Conservation (phyloP, 2,329 filamentous ascomycete genomes). For the Cytospora leucostoma region DNA sequence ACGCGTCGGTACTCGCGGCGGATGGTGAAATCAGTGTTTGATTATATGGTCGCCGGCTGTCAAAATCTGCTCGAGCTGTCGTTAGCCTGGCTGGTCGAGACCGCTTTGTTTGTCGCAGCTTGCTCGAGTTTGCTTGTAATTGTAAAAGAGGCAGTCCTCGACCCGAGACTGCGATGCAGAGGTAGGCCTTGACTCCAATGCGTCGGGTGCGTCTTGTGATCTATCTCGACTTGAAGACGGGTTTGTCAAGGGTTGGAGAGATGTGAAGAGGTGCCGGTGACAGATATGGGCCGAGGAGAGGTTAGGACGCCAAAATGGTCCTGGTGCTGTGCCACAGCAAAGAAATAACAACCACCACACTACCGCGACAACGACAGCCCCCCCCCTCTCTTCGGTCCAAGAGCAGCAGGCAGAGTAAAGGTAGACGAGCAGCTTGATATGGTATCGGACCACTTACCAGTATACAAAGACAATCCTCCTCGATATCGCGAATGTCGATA, state of each 20-base stretch:
- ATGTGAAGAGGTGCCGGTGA: constrained; percentile 1
- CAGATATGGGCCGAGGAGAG: constrained; percentile 12
- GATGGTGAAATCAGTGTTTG: neutral
- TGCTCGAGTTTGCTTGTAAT: neutral
- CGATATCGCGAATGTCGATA: neutral
- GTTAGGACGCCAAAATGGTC: constrained; percentile 8
- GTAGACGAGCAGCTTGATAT: neutral
- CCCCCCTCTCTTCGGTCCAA: too few species aligned
- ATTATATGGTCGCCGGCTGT: neutral
- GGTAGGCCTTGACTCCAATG: neutral
- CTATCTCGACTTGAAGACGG: neutral
- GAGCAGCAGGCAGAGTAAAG: neutral
- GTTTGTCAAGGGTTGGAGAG: neutral
- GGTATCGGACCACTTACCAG: constrained; percentile 2
- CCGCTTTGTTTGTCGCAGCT: neutral
- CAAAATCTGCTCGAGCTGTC: constrained; percentile 18
- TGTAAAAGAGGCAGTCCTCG: neutral
- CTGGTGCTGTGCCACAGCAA: neutral
- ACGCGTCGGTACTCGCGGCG: neutral
- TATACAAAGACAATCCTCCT: neutral
- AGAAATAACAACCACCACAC: neutral
- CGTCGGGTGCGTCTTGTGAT: neutral
- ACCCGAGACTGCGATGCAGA: neutral
- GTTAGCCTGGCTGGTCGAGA: constrained; percentile 10
- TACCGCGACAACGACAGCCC: neutral